Base-by-base conservation (phyloP, 805 yeast genomes). In the Priceomyces carsonii region DNA sequence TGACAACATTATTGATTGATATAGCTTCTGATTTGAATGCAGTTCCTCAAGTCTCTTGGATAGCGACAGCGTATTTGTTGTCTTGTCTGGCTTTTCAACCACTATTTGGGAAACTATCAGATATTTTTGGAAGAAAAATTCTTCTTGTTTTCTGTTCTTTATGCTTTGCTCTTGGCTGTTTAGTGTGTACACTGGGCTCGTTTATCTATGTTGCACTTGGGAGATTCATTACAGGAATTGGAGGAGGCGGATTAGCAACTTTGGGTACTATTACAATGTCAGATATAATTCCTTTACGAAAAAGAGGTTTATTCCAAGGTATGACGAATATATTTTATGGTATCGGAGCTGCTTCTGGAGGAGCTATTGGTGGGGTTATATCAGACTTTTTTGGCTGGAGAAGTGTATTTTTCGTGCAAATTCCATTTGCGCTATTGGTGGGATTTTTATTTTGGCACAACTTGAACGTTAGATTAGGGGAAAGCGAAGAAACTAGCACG, bases 201-300 rank as follows among this genome's bases (percentile, higher is more conserved):
- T n/a, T n/a, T n/a, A 43, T 61, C 28, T 44, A 66, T 31, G 63
- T 82, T 43, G 76, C 80, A 4, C 41, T 74, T 20, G 83, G 83
- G 3, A 66, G 86, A 48, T 77, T 85, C 40, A 66, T 87, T 32
- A 80, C 93, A 17, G 96, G 96, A 15, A 73, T 84, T 36, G 96
- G 95, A 6, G 95, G 95, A 10, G 91, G 95, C 5, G 95, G 96
- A 1, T 74, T 87, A 51, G 77, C 80, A 33, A 72, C 90, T 0
- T 63, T 86, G 46, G 74, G 85, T n/a, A 80, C 95, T 6, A 82
- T 87, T 39, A 72, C 88, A 3, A 73, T 82, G 45, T 77, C 85
- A 19, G 96, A 88, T 58, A 63, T 86, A 29, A 80, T 88, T 18
- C 80, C 93, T 2, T 70, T 83, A 41, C 69, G 91, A 36, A 76